Conservation (phyloP, 2,329 filamentous ascomycete species). For the Fusarium drepaniforme region DNA sequence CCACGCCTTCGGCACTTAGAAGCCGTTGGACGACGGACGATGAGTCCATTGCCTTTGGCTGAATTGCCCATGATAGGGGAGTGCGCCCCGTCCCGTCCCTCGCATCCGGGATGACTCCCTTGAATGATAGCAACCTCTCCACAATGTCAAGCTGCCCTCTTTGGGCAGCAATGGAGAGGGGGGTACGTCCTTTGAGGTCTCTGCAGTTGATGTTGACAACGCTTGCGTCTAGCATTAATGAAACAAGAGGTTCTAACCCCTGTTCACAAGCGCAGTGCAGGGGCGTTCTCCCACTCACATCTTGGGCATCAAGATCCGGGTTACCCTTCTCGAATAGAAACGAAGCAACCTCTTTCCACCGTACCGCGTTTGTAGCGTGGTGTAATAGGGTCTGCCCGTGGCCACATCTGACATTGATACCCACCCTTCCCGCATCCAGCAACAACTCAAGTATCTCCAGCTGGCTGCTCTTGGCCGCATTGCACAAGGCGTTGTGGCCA, state of each 20-base stretch:
- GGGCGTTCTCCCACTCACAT: background rate
- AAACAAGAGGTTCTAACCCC: background rate
- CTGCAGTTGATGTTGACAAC: background rate
- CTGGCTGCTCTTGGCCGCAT: background rate
- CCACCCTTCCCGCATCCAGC: background rate
- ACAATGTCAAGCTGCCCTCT: background rate
- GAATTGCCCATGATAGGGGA: background rate
- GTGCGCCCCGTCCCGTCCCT: background rate
- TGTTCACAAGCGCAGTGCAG: background rate
- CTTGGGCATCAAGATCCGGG: background rate
- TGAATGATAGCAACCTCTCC: background rate
- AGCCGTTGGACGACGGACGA: background rate
- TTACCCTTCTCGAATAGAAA: background rate
- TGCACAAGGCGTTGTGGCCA: background rate
- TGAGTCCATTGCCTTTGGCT: background rate
- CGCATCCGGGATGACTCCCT: background rate
- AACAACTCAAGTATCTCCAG: background rate
- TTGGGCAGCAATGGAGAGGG: background rate
- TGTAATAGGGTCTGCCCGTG: background rate
- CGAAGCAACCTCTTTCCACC: background rate
- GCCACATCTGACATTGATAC: background rate
- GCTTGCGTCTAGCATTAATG: background rate
- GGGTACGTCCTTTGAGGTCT: background rate
- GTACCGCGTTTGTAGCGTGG: background rate
- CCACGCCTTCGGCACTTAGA: no score